Evolutionary conservation across 73 alveolate genomes (phyloP).

Genomic region (Paramecium tetraurelia): DNA sequence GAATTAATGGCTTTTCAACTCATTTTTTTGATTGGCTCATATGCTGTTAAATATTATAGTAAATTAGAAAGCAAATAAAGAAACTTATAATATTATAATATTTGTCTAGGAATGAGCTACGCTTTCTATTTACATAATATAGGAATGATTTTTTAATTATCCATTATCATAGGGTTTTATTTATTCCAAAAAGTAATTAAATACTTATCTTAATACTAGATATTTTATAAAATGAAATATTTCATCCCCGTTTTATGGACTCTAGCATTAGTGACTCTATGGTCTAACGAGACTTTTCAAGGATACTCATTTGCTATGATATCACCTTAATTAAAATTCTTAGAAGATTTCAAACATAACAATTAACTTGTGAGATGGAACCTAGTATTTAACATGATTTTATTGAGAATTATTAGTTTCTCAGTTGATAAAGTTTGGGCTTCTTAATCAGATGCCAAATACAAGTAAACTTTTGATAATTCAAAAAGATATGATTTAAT

Average conservation of each 20-base stretch:
- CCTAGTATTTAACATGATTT: constrained; percentile 42
- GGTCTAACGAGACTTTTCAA: constrained; percentile 7
- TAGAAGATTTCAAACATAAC: not conserved
- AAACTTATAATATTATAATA: constrained; percentile 34
- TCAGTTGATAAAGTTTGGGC: constrained; percentile 45
- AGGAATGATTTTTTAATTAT: constrained; percentile 41
- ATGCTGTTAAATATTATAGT: not conserved
- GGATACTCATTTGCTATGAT: constrained; percentile 26
- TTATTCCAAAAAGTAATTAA: not conserved
- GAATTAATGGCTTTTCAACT: not conserved
- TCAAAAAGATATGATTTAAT: not conserved
- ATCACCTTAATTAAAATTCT: not conserved
- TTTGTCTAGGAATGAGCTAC: constrained; percentile 12
- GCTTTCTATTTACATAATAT: constrained; percentile 30
- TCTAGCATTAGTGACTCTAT: constrained; percentile 8
- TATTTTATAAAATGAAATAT: not conserved
- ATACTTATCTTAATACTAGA: not conserved
- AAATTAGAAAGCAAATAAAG: not conserved
- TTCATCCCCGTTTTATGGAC: constrained; percentile 34
- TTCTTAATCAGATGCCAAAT: not conserved
- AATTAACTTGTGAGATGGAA: constrained; percentile 51
- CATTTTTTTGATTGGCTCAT: not conserved
- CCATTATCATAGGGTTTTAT: not conserved
- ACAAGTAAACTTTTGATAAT: not conserved
- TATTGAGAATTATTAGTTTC: constrained; percentile 52